Percentiles rank a stretch among this genome's conserved stretches.
Conservation (phyloP, 176 grass and related monocot genomes). For the Melocanna baccifera region DNA sequence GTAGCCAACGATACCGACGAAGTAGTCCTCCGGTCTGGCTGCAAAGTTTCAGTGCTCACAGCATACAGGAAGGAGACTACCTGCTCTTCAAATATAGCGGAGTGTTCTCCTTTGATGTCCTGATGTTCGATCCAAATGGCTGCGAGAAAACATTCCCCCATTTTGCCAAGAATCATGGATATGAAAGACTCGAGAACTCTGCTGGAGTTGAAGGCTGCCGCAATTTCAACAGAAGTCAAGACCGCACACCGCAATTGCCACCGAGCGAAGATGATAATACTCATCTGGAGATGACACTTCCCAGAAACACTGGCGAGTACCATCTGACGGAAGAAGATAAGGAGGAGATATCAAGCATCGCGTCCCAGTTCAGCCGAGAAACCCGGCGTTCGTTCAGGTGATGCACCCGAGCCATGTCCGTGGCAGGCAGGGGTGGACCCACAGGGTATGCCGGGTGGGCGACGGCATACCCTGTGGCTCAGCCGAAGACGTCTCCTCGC, state of each 20-base stretch:
- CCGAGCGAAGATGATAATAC: background rate
- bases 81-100: constrained; percentile 40
- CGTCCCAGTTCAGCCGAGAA: background rate
- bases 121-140: constrained; percentile 27
- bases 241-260: background rate
- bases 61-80: constrained; percentile 21
- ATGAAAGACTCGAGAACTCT: background rate
- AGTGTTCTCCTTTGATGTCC: constrained; percentile 40
- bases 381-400: constrained; percentile 39
- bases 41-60: constrained; percentile 17
- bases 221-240: background rate
- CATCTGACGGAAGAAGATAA: constrained; percentile 27
- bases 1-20: background rate
- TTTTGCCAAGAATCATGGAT: background rate
- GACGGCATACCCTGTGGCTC: no score
- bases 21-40: constrained; percentile 25
- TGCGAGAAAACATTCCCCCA: constrained; percentile 23
- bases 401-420: constrained; percentile 34
- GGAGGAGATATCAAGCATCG: constrained; percentile 28
- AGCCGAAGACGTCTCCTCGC: no score
- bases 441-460: no score
- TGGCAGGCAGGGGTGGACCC: no score
- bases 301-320: background rate
- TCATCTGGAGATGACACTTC: background rate
- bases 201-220: background rate